Base-by-base conservation (phyloP, 2,329 filamentous ascomycete species). In the Paecilomyces fulvus region DNA sequence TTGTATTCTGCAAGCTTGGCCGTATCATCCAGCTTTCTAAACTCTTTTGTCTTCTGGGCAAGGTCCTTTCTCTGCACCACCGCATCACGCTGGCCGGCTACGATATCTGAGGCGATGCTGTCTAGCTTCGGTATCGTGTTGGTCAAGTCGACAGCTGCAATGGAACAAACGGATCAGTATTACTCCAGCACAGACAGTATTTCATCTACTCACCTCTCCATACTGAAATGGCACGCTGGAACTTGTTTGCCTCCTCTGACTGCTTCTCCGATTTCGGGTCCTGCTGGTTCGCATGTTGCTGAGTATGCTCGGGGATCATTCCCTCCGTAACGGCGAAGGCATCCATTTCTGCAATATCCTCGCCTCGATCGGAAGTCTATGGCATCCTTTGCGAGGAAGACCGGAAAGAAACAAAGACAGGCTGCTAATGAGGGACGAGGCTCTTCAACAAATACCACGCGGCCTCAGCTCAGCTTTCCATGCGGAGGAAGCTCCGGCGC, bases 11-110 rank as follows among this genome's bases (percentile, higher is more conserved):
- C 79, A 55, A 99, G 76, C 73, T 97, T 99, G 56, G 83, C 84
- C 10, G 87, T 78, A 78, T 99, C 91, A 65, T 97, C 92, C 10
- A 95, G 81, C 72, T 96, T 97, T 59, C 92, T 82, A 65, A 97
- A 99, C 66, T 97, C 92, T 68, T 99, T 99, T 0, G 94, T 99
- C 80, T 96, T 97, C 70, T 96, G 92, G n/a, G 95, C 94, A 20
- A 99, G 79, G 59, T 99, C 95, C 70, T 99, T 99, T 54, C 94
- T 83, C 71, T 99, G 92, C 0, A 96, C 87, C 3, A 96, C 88
- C n/a, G 92, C 90, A 73, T 97, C 94, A 65, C 92, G 84, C 70
- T 99, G 95, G 70, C 95, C 91, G 51, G 88, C 79, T 54, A 97
- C 90, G 60, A 99, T 90, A 66, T 97, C 94, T 10, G 92, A 92